Percentiles rank a stretch among this genome's conserved stretches.
Conservation (phyloP, 2,329 filamentous ascomycete genomes). For the Graphilbum sp. region DNA sequence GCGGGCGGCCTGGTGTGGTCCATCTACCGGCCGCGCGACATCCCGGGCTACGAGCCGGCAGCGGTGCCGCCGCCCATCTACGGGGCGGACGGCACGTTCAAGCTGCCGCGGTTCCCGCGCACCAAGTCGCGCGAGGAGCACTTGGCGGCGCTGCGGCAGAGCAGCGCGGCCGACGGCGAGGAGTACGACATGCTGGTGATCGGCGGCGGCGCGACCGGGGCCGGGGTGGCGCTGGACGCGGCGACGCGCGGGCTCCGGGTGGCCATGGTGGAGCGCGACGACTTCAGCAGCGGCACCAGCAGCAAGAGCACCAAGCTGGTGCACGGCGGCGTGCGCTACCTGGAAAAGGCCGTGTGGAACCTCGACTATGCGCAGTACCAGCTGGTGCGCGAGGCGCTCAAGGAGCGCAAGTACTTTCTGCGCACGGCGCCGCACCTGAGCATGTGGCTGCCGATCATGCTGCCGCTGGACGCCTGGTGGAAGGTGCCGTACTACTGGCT, state of each 20-base stretch:
- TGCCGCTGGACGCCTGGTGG: conserved; percentile 71
- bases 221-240: conserved; percentile 68
- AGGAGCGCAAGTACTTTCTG: conserved; percentile 70
- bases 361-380: conserved; percentile 71
- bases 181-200: conserved; percentile 66
- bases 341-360: conserved; percentile 78
- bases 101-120: conserved; percentile 47
- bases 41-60: conserved; percentile 52
- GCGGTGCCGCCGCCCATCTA: conserved; percentile 56
- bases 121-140: conserved; percentile 47
- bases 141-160: conserved; percentile 40
- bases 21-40: conserved; percentile 52
- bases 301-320: conserved; percentile 81
- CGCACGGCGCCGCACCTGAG: conserved; percentile 72
- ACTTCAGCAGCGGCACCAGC: conserved; percentile 68
- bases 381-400: conserved; percentile 65
- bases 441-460: conserved; percentile 67
- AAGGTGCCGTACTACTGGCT: conserved; percentile 60
- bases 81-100: conserved; percentile 50
- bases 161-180: conserved; percentile 22
- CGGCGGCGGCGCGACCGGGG: conserved; percentile 63
- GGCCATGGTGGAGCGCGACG: conserved; percentile 66
- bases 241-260: conserved; percentile 66
- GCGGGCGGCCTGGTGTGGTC: conserved; percentile 30
- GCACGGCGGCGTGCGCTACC: conserved; percentile 68